Conservation (phyloP, 148 eudicot genomes). For the Vaccinium corymbosum region DNA sequence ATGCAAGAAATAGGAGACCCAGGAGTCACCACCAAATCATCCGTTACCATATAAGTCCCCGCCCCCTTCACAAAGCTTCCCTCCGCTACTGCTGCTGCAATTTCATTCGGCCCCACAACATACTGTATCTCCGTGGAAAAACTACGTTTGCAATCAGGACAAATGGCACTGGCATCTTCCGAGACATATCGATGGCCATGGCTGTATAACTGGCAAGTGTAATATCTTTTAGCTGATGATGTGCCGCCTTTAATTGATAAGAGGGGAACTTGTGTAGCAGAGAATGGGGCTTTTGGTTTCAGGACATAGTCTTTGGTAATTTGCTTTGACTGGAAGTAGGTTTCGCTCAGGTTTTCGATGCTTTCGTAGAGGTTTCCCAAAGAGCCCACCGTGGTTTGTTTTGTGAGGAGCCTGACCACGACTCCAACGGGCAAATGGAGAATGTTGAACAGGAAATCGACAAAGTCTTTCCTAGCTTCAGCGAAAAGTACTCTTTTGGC, state of each 20-base stretch:
- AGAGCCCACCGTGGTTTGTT: slow-evolving; percentile 17
- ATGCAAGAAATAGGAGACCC: slow-evolving; percentile 17
- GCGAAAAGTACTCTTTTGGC: slow-evolving; percentile 31
- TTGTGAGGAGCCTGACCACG: slow-evolving; percentile 10
- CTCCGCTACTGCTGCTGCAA: background rate
- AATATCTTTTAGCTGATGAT: background rate
- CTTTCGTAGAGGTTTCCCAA: slow-evolving; percentile 17
- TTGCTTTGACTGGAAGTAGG: background rate
- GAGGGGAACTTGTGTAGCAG: background rate
- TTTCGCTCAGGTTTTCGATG: slow-evolving; percentile 17
- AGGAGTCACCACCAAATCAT: slow-evolving; percentile 29
- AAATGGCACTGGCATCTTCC: background rate
- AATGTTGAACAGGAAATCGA: slow-evolving; percentile 27
- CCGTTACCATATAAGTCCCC: slow-evolving; percentile 33
- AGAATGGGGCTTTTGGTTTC: background rate
- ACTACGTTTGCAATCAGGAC: background rate
- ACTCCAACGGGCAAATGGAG: slow-evolving; percentile 27
- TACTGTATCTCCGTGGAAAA: background rate
- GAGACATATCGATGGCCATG: background rate
- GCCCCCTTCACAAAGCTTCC: slow-evolving; percentile 18
- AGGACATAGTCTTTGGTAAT: background rate
- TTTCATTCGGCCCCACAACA: background rate
- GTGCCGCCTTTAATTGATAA: background rate
- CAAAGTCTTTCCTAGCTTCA: slow-evolving; percentile 31
- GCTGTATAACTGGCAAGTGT: background rate